These are phyloP conservation scores for Amaranthus cruentus DNA, from an alignment of 148 eudicot species.

Conservation along the genomic window DNA sequence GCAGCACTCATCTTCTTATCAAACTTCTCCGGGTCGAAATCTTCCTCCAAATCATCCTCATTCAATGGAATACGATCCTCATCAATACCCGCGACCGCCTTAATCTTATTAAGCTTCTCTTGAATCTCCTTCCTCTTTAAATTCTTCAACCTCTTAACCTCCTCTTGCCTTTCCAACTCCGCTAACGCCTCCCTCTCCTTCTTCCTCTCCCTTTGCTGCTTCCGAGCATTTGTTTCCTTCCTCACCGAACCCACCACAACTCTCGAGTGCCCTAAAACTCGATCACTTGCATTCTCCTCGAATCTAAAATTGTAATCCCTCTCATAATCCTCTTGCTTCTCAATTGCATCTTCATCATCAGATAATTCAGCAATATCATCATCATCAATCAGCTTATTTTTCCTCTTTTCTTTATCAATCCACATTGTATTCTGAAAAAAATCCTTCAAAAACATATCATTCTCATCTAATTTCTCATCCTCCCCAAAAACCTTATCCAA, in stretches of 20 bases:
- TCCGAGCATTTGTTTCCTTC: constrained; percentile 75
- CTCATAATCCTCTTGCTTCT: constrained; percentile 83
- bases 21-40: constrained; percentile 76
- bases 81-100: constrained; percentile 60
- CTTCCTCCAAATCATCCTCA: constrained; percentile 78
- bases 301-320: constrained; percentile 71
- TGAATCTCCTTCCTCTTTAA: constrained; percentile 81
- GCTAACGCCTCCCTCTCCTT: constrained; percentile 76
- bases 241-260: constrained; percentile 76
- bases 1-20: constrained; percentile 74
- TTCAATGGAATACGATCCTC: constrained; percentile 38
- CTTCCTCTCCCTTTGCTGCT: constrained; percentile 76
- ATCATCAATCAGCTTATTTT: constrained; percentile 16
- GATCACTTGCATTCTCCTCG: constrained; percentile 73
- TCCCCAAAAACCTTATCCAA: constrained; percentile 68
- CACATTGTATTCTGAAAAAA: constrained; percentile 70
- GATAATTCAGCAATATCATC: constrained; percentile 39
- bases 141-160: constrained; percentile 88
- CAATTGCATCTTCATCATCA: constrained; percentile 76
- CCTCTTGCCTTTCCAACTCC: constrained; percentile 70
- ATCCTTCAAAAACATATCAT: constrained; percentile 62
- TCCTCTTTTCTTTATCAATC: constrained; percentile 46
- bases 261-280: constrained; percentile 70
- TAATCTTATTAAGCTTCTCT: constrained; percentile 66
- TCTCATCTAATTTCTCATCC: constrained; percentile 65